Base-by-base conservation (phyloP, 345 rosid species). In the Pugionium cornutum region DNA sequence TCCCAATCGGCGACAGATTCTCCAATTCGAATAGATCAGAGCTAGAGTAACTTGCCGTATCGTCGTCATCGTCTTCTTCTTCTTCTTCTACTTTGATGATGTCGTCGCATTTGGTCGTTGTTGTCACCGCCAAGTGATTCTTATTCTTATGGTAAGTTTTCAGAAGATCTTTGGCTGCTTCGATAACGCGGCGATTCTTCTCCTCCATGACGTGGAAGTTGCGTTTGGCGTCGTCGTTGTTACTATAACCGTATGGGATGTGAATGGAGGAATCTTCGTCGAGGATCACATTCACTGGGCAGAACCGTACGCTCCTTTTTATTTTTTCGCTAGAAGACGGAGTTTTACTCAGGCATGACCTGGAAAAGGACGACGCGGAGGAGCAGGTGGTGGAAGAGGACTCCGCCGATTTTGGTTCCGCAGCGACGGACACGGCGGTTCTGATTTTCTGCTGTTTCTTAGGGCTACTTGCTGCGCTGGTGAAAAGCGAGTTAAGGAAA, bases 21-120 rank as follows among this genome's bases (percentile, higher is more conserved):
- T 95, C 97, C 75, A 95, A 46, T 53, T 95, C 99, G 36, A 95
- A 95, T 18, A 95, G 74, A 80, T 95, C 99, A 1, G 99, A 94
- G 74, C 99, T 94, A 11, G 97, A 91, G 49, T 53, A 94, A 68
- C 99, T 94, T 26, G 83, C 90, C 7, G 67, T 83, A 48, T 88
- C 92, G 0, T 83, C 91, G 0, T 81, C 88, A 0, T 81, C 88
- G 0, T 82, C 83, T 0, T 79, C 92, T 0, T 70, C 68, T 3
- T 52, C 84, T 8, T 55, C 66, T 7, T 56, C 44, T 0, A 47
- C 80, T 46, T 31, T 35, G 28, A 5, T 41, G 43, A 27, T 34
- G 7, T 41, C 44, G 36, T 46, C 55, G 29, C 52, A 27, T 32
- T 45, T 64, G 0, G 37, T 67, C 27, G 69, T 66, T 5, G 75